These are phyloP conservation scores for Neurospora sp. DNA, from an alignment of 495 filamentous ascomycete species.

Conservation along the genomic window DNA sequence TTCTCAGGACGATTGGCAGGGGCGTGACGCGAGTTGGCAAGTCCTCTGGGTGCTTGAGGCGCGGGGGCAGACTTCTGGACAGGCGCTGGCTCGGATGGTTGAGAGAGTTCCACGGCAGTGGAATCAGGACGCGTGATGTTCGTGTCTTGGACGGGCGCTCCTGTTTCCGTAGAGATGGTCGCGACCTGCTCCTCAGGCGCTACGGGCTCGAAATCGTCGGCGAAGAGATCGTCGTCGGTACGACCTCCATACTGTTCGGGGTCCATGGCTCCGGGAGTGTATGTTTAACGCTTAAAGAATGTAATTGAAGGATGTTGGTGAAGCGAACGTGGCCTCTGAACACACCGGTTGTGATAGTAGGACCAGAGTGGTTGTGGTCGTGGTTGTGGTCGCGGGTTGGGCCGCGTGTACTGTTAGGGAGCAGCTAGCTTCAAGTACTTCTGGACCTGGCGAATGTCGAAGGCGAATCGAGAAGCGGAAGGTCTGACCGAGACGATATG, in stretches of 20 bases:
- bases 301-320: not conserved
- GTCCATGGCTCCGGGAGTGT: constrained; percentile 3
- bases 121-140: constrained; percentile 11
- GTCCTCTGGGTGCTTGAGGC: constrained; percentile 8
- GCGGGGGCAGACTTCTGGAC: not conserved
- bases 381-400: not conserved
- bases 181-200: constrained; percentile 7
- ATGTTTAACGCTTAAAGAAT: not conserved
- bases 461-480: not conserved
- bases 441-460: not conserved
- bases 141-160: not conserved
- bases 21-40: constrained; percentile 32
- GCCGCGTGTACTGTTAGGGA: not conserved
- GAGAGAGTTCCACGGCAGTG: constrained; percentile 4
- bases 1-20: constrained; percentile 13
- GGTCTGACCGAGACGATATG: not conserved
- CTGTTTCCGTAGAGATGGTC: not conserved
- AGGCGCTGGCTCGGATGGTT: not conserved
- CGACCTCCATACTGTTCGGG: constrained; percentile 40
- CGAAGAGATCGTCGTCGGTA: constrained; percentile 42
- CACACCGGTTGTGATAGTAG: not conserved
- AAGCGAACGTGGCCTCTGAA: not conserved
- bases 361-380: not conserved
- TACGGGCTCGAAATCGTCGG: constrained; percentile 40
- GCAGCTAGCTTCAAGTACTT: not conserved